phyloP scores from a whole-genome alignment of 257 asterid genomes.

The Apocynum venetum region DNA sequence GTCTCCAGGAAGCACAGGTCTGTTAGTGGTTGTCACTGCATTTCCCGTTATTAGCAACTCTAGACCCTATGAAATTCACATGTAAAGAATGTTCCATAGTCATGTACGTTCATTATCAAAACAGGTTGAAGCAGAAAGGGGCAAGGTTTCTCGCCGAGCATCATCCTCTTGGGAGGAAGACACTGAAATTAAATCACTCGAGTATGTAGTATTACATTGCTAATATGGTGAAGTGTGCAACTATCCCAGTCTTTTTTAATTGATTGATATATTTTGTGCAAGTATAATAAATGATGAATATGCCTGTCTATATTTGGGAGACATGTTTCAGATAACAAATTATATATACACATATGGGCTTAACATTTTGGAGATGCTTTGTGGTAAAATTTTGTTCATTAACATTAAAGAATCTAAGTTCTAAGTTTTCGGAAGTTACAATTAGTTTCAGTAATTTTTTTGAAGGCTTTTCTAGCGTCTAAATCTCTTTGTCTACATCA shows the following conservation, averaged over 20 bases:
- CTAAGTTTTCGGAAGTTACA: background rate
- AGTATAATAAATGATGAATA: background rate
- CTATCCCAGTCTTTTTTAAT: background rate
- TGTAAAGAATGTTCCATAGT: background rate
- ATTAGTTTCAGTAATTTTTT: background rate
- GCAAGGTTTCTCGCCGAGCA: constrained; percentile 79
- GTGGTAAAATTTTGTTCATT: background rate
- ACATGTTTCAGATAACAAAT: background rate
- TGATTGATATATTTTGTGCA: background rate
- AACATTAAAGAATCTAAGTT: background rate
- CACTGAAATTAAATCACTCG: constrained; percentile 87
- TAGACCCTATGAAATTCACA: background rate
- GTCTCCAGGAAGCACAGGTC: constrained; percentile 82
- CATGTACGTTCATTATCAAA: constrained; percentile 14
- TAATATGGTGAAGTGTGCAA: background rate
- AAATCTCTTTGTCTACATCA: background rate
- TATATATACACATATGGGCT: background rate
- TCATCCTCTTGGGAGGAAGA: constrained; percentile 97
- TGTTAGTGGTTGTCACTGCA: constrained; percentile 20
- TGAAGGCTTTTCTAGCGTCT: background rate
- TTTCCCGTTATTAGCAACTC: constrained; percentile 11
- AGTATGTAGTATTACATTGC: constrained; percentile 38
- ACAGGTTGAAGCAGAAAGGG: constrained; percentile 91
- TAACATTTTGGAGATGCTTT: background rate
- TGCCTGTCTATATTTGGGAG: background rate